Evolutionary conservation across 108 stramenopile genomes (phyloP).

Genomic region (Thalassiosira profunda): DNA sequence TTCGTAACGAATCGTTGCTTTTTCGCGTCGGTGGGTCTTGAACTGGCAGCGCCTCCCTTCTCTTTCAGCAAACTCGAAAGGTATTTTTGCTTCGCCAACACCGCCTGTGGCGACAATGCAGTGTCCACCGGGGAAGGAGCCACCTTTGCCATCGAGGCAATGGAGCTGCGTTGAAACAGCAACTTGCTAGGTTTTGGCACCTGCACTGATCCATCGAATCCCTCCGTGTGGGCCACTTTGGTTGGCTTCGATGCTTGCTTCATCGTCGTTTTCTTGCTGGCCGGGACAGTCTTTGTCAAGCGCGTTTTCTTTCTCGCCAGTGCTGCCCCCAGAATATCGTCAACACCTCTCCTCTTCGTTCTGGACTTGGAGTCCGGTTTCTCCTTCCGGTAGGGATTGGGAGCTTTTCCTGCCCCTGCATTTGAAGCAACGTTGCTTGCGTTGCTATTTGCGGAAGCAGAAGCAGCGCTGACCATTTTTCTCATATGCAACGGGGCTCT

Average conservation of each 20-base stretch:
- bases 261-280: not conserved
- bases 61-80: constrained; percentile 20
- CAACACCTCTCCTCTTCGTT: not conserved
- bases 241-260: not conserved
- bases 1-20: not conserved
- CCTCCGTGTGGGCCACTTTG: constrained; percentile 38
- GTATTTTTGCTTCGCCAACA: constrained; percentile 50
- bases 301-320: constrained; percentile 16
- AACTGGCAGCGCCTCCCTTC: not conserved
- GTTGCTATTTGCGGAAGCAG: not conserved
- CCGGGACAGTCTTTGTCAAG: not conserved
- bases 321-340: constrained; percentile 33
- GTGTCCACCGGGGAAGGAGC: not conserved
- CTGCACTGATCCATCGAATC: constrained; percentile 69
- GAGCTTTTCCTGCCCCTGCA: not conserved
- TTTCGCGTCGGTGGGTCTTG: not conserved
- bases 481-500: constrained; percentile 45
- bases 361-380: not conserved
- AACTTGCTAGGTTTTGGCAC: constrained; percentile 66
- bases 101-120: no score
- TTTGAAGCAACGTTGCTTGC: not conserved
- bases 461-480: constrained; percentile 3
- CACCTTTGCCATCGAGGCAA: not conserved
- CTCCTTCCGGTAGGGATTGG: constrained; percentile 8
- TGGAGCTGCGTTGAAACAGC: constrained; percentile 28